Evolutionary conservation across 495 filamentous ascomycete genomes (phyloP).

Genomic region (Penicillium canariense): DNA sequence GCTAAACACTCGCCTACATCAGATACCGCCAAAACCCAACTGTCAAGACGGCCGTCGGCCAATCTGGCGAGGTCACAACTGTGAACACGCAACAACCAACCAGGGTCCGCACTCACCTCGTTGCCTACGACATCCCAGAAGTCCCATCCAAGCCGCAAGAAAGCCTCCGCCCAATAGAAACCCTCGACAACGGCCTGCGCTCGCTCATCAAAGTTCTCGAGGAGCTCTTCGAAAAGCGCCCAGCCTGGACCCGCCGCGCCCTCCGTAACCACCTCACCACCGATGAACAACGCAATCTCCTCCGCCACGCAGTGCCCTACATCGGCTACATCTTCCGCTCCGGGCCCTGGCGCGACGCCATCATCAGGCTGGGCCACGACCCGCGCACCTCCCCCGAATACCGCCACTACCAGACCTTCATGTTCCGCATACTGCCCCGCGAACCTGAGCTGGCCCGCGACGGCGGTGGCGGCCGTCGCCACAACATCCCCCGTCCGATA

Average conservation of each 20-base stretch:
- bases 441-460: conserved; percentile 81
- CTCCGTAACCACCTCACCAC: conserved; percentile 61
- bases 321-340: conserved; percentile 85
- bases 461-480: conserved; percentile 58
- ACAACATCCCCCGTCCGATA: conserved; percentile 20
- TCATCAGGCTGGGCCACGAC: conserved; percentile 82
- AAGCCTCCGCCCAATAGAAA: conserved; percentile 45
- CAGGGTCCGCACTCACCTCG: conserved; percentile 56
- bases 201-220: conserved; percentile 57
- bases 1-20: conserved; percentile 5
- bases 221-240: conserved; percentile 63
- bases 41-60: conserved; percentile 51
- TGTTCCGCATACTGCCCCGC: conserved; percentile 69
- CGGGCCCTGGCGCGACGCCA: conserved; percentile 86
- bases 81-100: conserved; percentile 50
- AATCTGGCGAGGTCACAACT: conserved; percentile 48
- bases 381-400: conserved; percentile 72
- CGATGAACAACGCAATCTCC: conserved; percentile 50
- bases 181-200: conserved; percentile 51
- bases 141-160: conserved; percentile 54
- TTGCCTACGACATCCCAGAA: conserved; percentile 54
- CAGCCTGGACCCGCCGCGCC: conserved; percentile 81
- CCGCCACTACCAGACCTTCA: conserved; percentile 80
- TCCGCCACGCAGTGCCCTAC: conserved; percentile 68
- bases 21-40: conserved; percentile 61